Conservation (phyloP, 257 asterid species). For the Fraxinus pennsylvanica region DNA sequence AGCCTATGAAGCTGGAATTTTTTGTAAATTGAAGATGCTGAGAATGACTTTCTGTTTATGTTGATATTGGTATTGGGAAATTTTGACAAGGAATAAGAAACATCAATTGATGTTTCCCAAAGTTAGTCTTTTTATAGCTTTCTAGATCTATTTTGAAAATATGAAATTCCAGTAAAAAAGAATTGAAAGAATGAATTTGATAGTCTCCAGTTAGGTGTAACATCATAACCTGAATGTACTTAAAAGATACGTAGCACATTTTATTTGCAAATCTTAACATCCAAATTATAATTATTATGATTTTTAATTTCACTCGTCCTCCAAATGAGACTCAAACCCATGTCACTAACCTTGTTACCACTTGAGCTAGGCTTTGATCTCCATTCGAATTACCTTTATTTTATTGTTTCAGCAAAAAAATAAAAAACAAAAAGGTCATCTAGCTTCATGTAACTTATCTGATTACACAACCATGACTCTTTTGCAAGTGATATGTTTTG, state of each 20-base stretch:
- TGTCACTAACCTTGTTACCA: too few relatives aligned
- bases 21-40: neutral
- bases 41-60: constrained; percentile 1
- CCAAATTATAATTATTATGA: neutral
- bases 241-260: neutral
- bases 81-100: neutral
- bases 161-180: neutral
- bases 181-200: neutral
- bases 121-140: neutral
- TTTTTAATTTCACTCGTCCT: too few relatives aligned
- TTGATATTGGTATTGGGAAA: neutral
- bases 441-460: neutral
- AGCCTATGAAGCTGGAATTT: neutral
- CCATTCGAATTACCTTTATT: neutral
- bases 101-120: neutral
- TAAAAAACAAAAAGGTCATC: neutral
- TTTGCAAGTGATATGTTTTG: neutral
- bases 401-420: neutral
- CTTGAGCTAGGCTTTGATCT: too few relatives aligned
- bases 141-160: too few relatives aligned
- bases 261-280: neutral
- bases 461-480: neutral
- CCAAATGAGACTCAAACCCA: too few relatives aligned
- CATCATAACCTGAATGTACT: neutral
- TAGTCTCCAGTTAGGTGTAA: neutral